Base-by-base conservation (phyloP, 192 early-diverging fungal genomes). In the Glomus cerebriforme region DNA sequence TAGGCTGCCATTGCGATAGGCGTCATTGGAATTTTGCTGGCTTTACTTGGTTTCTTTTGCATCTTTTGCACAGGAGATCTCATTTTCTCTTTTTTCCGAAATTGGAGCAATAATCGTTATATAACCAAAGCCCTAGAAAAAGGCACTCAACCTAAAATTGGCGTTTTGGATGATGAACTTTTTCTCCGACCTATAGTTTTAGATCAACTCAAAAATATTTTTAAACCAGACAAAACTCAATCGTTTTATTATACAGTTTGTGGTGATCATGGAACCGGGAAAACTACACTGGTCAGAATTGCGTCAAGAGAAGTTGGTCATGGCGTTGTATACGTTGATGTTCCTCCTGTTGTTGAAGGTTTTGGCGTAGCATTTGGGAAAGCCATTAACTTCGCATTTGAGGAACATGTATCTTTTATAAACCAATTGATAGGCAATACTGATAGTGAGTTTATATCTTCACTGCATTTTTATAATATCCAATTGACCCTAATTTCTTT, bases 211-310 rank as follows among this genome's bases (percentile, higher is more conserved):
- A 24, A 72, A 34, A 34, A 47, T 49, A 68, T 79, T 60, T 54
- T 79, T 70, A 19, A 79, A 35, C 66, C 78, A 27, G 66, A 24
- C 4, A 15, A 60, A 69, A 9, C 10, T 35, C 37, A 35, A 12
- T n/a, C n/a, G 3, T 17, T 2, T 71, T 79, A 79, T 17, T 17
- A 43, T 45, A 32, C 35, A 19, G 17, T 79, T 22, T 64, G 49
- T 49, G 78, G 78, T 27, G 65, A 79, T 24, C 67, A 59, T 9
- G 78, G 78, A 71, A 79, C 78, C 9, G 78, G 78, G 29, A 72
- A 79, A 29, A 79, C 78, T 6, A 73, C 49, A 54, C n/a, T 79
- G 64, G 15, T 31, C 31, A 79, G 19, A 37, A 59, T 27, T 15
- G 78, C 29, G 22, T 24, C 67, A 43, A 79, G 13, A 31, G 31